Evolutionary conservation across 768 basidiomycete species (phyloP), one percentile per base, ranked within the genome.

Genomic region (Hygrophoropsis aurantiaca): DNA sequence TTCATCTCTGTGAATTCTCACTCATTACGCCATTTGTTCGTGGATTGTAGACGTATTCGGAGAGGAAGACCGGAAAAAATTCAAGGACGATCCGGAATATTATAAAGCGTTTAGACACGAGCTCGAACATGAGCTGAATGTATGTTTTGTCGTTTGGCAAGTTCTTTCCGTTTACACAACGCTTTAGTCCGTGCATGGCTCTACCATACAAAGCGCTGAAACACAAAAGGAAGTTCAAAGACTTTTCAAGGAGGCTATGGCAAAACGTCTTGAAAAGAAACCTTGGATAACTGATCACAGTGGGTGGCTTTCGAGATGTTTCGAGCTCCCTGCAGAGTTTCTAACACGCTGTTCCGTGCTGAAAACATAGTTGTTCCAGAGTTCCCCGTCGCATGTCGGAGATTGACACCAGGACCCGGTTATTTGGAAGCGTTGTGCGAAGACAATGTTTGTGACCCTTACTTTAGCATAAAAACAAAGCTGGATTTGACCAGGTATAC

Each of bases 341-440:
- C 40, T 24, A 50, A 11, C 19, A n/a, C 32, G 32, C 35, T 32
- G 32, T 49, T 15, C 30, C 41, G 33, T 11, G 20, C 24, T 49
- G 20, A 38, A 49, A 27, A 21, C 15, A 7, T 47, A 82, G 80
- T 84, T n/a, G 69, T 83, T 20, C 82, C 84, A 11, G 66, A 77
- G 38, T 85, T 84, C 53, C 66, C 75, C 5, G 75, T 82, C 13
- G 73, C 68, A 4, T 87, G 83, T 62, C 72, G 82, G 21, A 72
- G 84, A n/a, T 61, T 85, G 40, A 87, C 85, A 0, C 81, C 83
- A 2, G 84, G 82, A 0, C 81, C 81, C 9, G 83, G 84, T 5
- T 87, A 83, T 57, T 71, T 86, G 25, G 82, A 85, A 53, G 80
- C 84, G 0, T 64, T 86, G 2, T 80, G 77, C 49, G 72, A 78